Evolutionary conservation across 768 basidiomycete species (phyloP).

Genomic region (Termitomyces sp.): DNA sequence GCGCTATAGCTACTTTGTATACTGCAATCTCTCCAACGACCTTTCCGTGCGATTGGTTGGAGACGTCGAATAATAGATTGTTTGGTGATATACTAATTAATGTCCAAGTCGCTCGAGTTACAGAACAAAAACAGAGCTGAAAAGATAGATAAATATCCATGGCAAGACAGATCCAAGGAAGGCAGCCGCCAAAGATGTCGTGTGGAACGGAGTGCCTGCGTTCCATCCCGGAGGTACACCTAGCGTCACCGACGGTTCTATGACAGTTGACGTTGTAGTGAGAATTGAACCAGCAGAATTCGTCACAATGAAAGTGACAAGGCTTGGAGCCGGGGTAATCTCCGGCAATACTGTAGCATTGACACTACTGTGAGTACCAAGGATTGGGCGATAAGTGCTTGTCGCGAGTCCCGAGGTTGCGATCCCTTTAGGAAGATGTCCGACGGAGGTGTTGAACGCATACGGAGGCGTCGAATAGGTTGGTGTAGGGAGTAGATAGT

Average conservation of each 20-base stretch:
- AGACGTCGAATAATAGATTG: not conserved
- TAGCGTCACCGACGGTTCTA: slow-evolving; percentile 44
- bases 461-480: slow-evolving; percentile 60
- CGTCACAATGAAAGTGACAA: slow-evolving; percentile 55
- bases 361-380: slow-evolving; percentile 31
- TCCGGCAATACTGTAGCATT: slow-evolving; percentile 55
- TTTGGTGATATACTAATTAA: not conserved
- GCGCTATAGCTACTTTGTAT: not conserved
- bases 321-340: slow-evolving; percentile 43
- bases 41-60: not conserved
- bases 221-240: slow-evolving; percentile 64
- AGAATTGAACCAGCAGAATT: slow-evolving; percentile 45
- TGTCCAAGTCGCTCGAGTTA: not conserved
- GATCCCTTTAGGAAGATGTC: slow-evolving; percentile 48
- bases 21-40: not conserved
- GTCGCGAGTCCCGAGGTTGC: slow-evolving; percentile 61
- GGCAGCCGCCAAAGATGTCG: slow-evolving; percentile 13
- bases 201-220: slow-evolving; percentile 14
- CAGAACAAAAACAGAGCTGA: slow-evolving; percentile 8
- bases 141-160: slow-evolving; percentile 16
- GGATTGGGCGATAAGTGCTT: slow-evolving; percentile 62
- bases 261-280: slow-evolving; percentile 49
- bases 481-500: slow-evolving; percentile 63
- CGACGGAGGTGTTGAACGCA: slow-evolving; percentile 62
- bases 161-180: slow-evolving; percentile 10